These are phyloP conservation scores for Lentinula sp. DNA, from an alignment of 768 basidiomycete species.

Conservation along the genomic window DNA sequence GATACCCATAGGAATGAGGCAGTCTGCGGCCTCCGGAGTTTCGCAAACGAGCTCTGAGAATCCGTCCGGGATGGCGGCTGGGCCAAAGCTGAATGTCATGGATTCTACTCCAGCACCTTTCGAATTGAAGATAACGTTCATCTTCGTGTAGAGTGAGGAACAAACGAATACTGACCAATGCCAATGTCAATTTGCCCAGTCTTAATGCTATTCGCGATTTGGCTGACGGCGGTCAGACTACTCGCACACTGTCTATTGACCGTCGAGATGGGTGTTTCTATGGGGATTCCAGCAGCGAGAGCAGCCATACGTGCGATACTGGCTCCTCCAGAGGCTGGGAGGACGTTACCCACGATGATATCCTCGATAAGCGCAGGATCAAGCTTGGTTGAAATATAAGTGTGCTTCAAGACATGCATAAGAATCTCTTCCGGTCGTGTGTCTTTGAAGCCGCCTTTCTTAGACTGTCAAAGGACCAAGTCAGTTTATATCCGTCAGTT, in stretches of 20 bases:
- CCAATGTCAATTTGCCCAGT: constrained; percentile 85
- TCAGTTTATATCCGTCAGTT: neutral
- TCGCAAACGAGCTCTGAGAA: constrained; percentile 62
- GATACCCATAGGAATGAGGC: constrained; percentile 85
- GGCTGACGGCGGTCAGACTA: constrained; percentile 75
- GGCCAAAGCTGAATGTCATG: constrained; percentile 78
- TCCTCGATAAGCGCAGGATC: constrained; percentile 83
- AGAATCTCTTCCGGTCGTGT: constrained; percentile 80
- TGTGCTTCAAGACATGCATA: constrained; percentile 68
- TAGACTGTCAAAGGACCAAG: constrained; percentile 37
- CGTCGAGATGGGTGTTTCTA: constrained; percentile 68
- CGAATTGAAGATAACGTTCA: neutral
- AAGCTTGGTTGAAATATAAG: constrained; percentile 59
- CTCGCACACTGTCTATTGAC: constrained; percentile 91
- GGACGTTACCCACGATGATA: constrained; percentile 82
- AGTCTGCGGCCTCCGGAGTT: constrained; percentile 71
- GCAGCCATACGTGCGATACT: constrained; percentile 80
- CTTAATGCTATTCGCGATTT: constrained; percentile 76
- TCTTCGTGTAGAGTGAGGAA: neutral
- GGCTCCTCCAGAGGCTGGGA: constrained; percentile 83
- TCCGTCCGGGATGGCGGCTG: constrained; percentile 45
- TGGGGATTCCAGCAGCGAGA: constrained; percentile 82
- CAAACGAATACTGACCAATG: constrained; percentile 39
- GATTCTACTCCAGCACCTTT: constrained; percentile 77
- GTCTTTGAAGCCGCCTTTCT: constrained; percentile 89